These are phyloP conservation scores for Pseudocercospora fuligena DNA, from an alignment of 2,329 filamentous ascomycete species.

Conservation along the genomic window DNA sequence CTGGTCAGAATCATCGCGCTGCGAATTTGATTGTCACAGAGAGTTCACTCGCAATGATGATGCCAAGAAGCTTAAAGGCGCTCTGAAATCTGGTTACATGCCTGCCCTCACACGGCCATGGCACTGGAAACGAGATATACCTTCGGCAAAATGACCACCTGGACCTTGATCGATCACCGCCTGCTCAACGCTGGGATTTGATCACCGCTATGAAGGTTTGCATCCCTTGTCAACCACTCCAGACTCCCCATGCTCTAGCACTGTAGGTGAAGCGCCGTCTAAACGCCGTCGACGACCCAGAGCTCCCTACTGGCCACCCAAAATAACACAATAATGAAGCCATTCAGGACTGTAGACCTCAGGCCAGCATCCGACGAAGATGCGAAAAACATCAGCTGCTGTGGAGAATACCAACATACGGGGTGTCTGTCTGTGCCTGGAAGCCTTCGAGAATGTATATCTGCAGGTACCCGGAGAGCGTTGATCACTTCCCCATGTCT, in stretches of 20 bases:
- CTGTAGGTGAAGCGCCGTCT: background rate
- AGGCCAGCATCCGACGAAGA: slow-evolving; percentile 5
- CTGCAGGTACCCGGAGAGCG: background rate
- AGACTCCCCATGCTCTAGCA: background rate
- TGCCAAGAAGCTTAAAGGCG: background rate
- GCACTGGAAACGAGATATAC: background rate
- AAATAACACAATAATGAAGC: background rate
- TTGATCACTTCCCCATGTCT: background rate
- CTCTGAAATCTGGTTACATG: background rate
- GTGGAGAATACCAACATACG: background rate
- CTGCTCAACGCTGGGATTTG: background rate
- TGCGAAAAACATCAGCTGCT: slow-evolving; percentile 8
- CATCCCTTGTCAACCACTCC: background rate
- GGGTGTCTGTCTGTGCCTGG: background rate
- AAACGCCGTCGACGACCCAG: background rate
- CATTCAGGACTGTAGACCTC: background rate
- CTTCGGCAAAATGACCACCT: background rate
- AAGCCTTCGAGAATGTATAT: slow-evolving; percentile 6
- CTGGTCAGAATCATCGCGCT: background rate
- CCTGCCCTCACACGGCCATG: background rate
- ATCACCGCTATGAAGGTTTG: slow-evolving; percentile 2
- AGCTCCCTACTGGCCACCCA: slow-evolving; percentile 2
- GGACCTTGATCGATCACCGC: background rate
- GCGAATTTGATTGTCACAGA: background rate
- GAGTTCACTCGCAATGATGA: background rate